Evolutionary conservation across 495 filamentous ascomycete genomes (phyloP).

Genomic region (Aeminium ludgeri): DNA sequence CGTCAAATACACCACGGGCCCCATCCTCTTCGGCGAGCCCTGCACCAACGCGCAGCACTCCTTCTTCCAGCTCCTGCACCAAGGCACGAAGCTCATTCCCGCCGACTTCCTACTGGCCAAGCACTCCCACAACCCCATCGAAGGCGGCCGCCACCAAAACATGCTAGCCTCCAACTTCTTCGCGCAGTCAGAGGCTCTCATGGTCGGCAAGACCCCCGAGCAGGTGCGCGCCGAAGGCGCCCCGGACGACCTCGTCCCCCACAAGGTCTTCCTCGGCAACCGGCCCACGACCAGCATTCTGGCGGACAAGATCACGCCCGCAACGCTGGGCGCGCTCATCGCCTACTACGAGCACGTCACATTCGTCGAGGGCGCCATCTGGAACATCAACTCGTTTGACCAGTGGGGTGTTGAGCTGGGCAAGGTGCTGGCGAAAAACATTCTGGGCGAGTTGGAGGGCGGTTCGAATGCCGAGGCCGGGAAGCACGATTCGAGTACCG

Average conservation of each 20-base stretch:
- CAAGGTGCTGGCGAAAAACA: constrained; percentile 74
- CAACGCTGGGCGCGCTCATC: constrained; percentile 84
- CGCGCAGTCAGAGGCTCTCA: constrained; percentile 90
- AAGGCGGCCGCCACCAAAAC: constrained; percentile 85
- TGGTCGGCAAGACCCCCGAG: constrained; percentile 91
- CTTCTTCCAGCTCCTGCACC: constrained; percentile 98
- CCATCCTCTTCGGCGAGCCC: constrained; percentile 92
- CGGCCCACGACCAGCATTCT: constrained; percentile 89
- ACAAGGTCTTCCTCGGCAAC: constrained; percentile 99
- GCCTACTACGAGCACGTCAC: constrained; percentile 98
- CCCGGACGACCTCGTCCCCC: constrained; percentile 67
- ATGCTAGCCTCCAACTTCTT: constrained; percentile 99
- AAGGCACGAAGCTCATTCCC: constrained; percentile 96
- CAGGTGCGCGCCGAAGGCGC: constrained; percentile 82
- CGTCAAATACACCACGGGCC: constrained; percentile 90
- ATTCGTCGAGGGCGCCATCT: constrained; percentile 91
- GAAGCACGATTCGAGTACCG: constrained; percentile 85
- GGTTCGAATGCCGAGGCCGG: constrained; percentile 68
- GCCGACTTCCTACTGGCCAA: constrained; percentile 94
- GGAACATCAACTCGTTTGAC: constrained; percentile 99
- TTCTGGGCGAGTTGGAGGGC: constrained; percentile 39
- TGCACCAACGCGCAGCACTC: constrained; percentile 99
- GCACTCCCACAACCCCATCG: constrained; percentile 89
- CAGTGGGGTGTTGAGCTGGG: constrained; percentile 98
- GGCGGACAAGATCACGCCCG: constrained; percentile 85